Conservation (phyloP, 805 yeast species). For the Candida cerambycidarum region DNA sequence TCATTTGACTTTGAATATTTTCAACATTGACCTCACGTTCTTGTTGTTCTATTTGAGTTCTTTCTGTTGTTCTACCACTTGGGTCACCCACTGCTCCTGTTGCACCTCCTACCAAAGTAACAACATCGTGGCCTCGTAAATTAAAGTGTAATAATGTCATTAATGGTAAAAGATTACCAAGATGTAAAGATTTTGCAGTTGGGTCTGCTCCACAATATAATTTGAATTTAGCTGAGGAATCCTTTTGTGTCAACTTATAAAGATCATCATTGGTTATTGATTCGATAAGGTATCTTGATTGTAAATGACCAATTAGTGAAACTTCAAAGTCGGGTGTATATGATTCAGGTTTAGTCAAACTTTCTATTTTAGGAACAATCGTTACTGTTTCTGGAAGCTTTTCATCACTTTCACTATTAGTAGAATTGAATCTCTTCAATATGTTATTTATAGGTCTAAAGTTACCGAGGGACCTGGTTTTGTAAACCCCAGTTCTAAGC, state of each 20-base stretch:
- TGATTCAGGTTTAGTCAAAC: constrained; percentile 22
- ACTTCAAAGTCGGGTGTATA: constrained; percentile 23
- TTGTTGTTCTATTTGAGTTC: constrained; percentile 55
- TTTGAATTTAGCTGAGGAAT: constrained; percentile 41
- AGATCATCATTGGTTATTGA: constrained; percentile 39
- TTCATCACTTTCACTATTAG: constrained; percentile 4
- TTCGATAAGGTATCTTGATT: constrained; percentile 38
- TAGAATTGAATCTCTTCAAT: constrained; percentile 5
- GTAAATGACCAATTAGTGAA: constrained; percentile 38
- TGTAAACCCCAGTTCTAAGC: constrained; percentile 3
- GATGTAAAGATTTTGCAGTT: constrained; percentile 82
- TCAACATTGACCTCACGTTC: constrained; percentile 56
- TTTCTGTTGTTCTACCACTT: constrained; percentile 81
- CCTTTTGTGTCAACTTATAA: constrained; percentile 29
- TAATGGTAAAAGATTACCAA: constrained; percentile 88
- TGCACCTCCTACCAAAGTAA: constrained; percentile 89
- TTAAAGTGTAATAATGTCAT: constrained; percentile 82
- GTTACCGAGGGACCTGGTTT: neutral
- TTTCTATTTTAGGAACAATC: constrained; percentile 36
- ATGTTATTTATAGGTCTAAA: neutral
- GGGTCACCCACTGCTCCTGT: constrained; percentile 98
- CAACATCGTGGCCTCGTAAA: constrained; percentile 80
- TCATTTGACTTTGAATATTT: constrained; percentile 62
- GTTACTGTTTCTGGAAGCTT: constrained; percentile 32
- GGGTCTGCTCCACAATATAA: constrained; percentile 97